Percentiles rank a stretch among this genome's conserved stretches.
Conservation (phyloP, 106 monocot species). For the Dactylorhiza incarnata region DNA sequence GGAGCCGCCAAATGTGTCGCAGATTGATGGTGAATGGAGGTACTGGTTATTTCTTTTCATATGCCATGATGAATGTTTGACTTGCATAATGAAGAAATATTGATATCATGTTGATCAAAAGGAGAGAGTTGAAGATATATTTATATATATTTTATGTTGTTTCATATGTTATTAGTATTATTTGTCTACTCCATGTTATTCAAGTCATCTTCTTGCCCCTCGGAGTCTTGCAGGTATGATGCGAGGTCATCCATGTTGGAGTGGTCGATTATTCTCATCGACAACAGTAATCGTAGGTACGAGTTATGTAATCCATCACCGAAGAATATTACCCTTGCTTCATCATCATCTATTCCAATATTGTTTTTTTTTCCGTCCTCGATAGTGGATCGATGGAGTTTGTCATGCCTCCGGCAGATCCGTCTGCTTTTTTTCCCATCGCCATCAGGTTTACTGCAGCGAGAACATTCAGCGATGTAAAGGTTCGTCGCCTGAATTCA, state of each 20-base stretch:
- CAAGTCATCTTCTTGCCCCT: background rate
- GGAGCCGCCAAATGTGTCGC: slow-evolving; percentile 76
- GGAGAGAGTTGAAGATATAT: background rate
- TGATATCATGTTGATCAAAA: background rate
- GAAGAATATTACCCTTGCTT: background rate
- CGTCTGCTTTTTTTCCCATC: slow-evolving; percentile 87
- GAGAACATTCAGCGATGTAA: slow-evolving; percentile 78
- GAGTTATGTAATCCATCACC: background rate
- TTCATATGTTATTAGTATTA: background rate
- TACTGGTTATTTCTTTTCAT: slow-evolving; percentile 12
- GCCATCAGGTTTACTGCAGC: slow-evolving; percentile 66
- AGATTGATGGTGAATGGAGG: slow-evolving; percentile 99
- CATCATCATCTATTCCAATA: background rate
- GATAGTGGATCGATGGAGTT: slow-evolving; percentile 98
- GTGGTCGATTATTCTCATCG: slow-evolving; percentile 96
- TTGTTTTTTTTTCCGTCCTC: slow-evolving; percentile 1
- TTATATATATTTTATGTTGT: background rate
- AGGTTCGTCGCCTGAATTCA: slow-evolving; percentile 34
- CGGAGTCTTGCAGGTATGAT: slow-evolving; percentile 55
- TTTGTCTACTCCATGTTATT: background rate
- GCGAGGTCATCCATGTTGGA: slow-evolving; percentile 74
- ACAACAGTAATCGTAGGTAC: slow-evolving; percentile 88
- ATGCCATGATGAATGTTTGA: background rate
- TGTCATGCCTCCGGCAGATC: slow-evolving; percentile 75
- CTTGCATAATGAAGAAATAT: background rate